Percentiles rank a stretch among this genome's conserved stretches.
Evolutionary conservation across 2,329 filamentous ascomycete species (phyloP).

Genomic region (Venturia aucupariae): DNA sequence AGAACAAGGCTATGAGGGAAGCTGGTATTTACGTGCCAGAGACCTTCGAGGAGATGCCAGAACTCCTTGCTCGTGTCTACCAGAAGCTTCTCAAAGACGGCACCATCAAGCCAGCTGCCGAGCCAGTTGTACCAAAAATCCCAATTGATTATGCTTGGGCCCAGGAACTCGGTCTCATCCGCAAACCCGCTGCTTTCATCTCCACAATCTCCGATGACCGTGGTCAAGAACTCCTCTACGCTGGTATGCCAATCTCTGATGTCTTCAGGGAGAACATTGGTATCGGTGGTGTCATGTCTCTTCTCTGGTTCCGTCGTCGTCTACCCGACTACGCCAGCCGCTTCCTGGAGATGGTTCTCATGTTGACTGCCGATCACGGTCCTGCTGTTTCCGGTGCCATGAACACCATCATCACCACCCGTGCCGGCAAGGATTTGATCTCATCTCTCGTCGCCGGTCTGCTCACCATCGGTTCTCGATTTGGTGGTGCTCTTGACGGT

Average conservation of each 20-base stretch:
- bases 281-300: conserved; percentile 99
- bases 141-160: conserved; percentile 99
- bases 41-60: conserved; percentile 92
- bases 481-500: conserved; percentile 96
- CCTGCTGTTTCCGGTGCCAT: conserved; percentile 98
- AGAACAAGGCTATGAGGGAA: conserved; percentile 96
- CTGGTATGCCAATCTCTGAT: conserved; percentile 99
- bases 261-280: conserved; percentile 98
- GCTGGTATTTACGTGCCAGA: conserved; percentile 91
- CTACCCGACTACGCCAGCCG: conserved; percentile 94
- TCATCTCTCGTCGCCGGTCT: conserved; percentile 92
- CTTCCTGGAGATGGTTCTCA: conserved; percentile 99
- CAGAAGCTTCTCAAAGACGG: conserved; percentile 77
- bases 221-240: conserved; percentile 97
- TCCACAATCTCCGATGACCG: conserved; percentile 99
- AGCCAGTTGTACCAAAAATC: conserved; percentile 96
- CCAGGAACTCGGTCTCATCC: conserved; percentile 97
- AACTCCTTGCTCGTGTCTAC: conserved; percentile 70
- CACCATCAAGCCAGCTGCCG: conserved; percentile 73
- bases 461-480: conserved; percentile 93
- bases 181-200: conserved; percentile 99
- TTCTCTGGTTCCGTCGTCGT: conserved; percentile 98
- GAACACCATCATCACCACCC: conserved; percentile 99
- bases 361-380: conserved; percentile 98
- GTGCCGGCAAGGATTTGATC: conserved; percentile 98